phyloP scores from a whole-genome alignment of 495 filamentous ascomycete species.

The Talaromyces thailandensis region DNA sequence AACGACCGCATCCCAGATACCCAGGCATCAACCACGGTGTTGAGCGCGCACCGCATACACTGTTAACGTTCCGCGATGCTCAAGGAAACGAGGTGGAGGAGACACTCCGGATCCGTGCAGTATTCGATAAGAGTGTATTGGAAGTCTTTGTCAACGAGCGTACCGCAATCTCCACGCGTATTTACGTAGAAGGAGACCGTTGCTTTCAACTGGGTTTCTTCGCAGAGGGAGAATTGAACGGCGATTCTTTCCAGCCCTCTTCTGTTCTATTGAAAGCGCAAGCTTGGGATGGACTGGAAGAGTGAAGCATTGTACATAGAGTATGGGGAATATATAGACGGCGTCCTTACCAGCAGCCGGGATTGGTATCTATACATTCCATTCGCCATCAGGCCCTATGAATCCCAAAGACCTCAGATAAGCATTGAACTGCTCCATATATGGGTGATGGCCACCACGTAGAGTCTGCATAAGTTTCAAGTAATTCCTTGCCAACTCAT shows the following conservation, averaged over 20 bases:
- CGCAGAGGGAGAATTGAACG: background rate
- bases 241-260: no score
- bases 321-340: background rate
- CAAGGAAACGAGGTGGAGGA: constrained; percentile 17
- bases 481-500: constrained; percentile 22
- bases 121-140: constrained; percentile 28
- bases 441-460: constrained; percentile 33
- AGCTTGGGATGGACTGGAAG: background rate
- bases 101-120: constrained; percentile 23
- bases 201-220: background rate
- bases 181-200: constrained; percentile 12
- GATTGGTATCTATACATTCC: background rate
- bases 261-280: background rate
- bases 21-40: constrained; percentile 21
- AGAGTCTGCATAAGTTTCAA: constrained; percentile 25
- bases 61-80: constrained; percentile 20
- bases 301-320: background rate
- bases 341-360: no score
- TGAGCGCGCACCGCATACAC: constrained; percentile 25
- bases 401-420: constrained; percentile 15
- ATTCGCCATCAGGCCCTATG: background rate
- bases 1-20: constrained; percentile 17
- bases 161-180: constrained; percentile 27
- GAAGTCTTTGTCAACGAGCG: constrained; percentile 33
- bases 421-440: constrained; percentile 25